Evolutionary conservation across 805 yeast genomes (phyloP), one percentile per base, ranked within the genome.

Genomic region (Candida insectalens): DNA sequence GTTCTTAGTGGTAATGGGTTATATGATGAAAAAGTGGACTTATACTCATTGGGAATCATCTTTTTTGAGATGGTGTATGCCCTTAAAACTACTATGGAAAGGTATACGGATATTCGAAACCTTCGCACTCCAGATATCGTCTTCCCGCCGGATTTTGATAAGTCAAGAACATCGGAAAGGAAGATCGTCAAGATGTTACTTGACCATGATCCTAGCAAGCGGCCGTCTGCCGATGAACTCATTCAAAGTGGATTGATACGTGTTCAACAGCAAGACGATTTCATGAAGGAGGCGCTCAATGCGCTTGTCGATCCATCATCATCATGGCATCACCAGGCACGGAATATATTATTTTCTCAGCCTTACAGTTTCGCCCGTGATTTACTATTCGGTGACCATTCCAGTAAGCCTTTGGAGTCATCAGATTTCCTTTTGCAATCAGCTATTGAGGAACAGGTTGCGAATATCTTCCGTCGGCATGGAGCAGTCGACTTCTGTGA

Each of bases 11-110:
- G 92, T 1, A 66, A 63, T 29, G 79, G 79, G 3, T 63, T 69
- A n/a, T 92, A 92, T 53, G 79, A 89, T 51, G 95, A 83, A 42
- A 92, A 92, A 45, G 94, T 92, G 25, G 99, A 92, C 53, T 79
- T 92, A 82, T 92, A 87, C 53, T 87, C 98, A 0, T 59, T 92
- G 27, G 99, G 99, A 3, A 75, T 92, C 23, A 92, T 92, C 1
- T 85, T 92, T 50, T 92, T 92, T 53, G 98, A 92, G 52, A 92
- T 92, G 98, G 71, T 85, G 19, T 85, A 77, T 51, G 67, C 78
- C 1, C 66, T 89, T 46, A 65, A 67, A n/a, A 92, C 99, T 0
- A 88, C 85, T 2, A 92, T 92, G 96, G 99, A 92, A 53, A 67
- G 98, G 34, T 85, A 81, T 8, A 66, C 69, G 30, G 83, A 76